These are phyloP conservation scores for Russula dissimulans DNA, from an alignment of 768 basidiomycete species.

Conservation along the genomic window DNA sequence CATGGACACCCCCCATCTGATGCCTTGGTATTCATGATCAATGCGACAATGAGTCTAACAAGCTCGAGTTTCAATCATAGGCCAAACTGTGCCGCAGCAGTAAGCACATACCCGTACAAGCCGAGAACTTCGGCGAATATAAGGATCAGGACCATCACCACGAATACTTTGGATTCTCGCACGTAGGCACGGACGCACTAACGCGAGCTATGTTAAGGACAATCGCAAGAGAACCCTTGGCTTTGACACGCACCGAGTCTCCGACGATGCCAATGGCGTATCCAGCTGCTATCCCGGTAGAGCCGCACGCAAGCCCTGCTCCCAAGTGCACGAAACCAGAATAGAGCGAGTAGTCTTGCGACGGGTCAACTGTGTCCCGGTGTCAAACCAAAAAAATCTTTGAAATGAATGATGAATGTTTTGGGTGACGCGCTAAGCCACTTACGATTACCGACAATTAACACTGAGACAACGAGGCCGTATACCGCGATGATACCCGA, in stretches of 20 bases:
- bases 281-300: conserved; percentile 92
- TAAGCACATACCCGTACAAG: conserved; percentile 52
- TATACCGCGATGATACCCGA: conserved; percentile 99
- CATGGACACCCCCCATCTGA: conserved; percentile 16
- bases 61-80: background rate
- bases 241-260: conserved; percentile 52
- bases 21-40: conserved; percentile 41
- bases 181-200: conserved; percentile 87
- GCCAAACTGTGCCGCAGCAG: background rate
- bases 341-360: conserved; percentile 47
- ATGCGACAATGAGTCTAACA: conserved; percentile 39
- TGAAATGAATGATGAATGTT: background rate
- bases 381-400: background rate
- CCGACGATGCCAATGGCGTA: conserved; percentile 99
- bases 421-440: conserved; percentile 20
- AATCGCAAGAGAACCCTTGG: background rate
- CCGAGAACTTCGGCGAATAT: conserved; percentile 95
- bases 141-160: conserved; percentile 96
- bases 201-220: background rate
- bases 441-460: conserved; percentile 83
- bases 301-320: conserved; percentile 85
- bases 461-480: conserved; percentile 97
- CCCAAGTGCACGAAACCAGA: conserved; percentile 91
- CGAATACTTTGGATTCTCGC: conserved; percentile 89
- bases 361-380: conserved; percentile 15